A percentile compares a stretch with the other conserved stretches of the same genome.
phyloP scores from a whole-genome alignment of 768 basidiomycete genomes.

The Leucosporidium creatinivorum region DNA sequence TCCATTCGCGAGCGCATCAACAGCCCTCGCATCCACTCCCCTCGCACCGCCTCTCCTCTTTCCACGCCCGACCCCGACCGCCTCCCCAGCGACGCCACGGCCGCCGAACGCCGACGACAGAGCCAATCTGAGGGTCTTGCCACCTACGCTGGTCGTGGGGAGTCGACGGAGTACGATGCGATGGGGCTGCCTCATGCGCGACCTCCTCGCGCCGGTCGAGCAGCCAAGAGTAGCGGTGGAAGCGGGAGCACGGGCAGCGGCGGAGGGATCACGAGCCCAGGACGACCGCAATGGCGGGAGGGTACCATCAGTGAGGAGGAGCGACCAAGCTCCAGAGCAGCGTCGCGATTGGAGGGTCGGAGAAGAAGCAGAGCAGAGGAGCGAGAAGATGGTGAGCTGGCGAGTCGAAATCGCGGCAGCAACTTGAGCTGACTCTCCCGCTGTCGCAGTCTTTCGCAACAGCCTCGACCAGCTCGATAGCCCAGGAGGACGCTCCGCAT shows the following conservation, averaged over 20 bases:
- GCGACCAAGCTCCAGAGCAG: neutral
- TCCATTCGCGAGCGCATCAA: neutral
- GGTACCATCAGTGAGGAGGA: neutral
- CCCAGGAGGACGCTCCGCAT: neutral
- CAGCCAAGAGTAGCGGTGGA: neutral
- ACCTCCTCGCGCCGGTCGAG: neutral
- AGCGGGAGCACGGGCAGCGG: neutral
- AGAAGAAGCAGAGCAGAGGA: neutral
- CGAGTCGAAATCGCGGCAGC: neutral
- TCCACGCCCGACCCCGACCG: neutral
- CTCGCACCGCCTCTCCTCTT: neutral
- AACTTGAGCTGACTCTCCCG: neutral
- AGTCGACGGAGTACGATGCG: neutral
- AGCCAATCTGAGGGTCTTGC: neutral
- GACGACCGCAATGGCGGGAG: too few relatives aligned
- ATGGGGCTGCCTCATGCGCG: neutral
- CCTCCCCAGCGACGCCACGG: neutral
- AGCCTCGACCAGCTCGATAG: neutral
- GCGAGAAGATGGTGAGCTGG: neutral
- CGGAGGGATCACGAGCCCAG: neutral
- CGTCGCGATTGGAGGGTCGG: neutral
- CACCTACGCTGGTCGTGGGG: neutral
- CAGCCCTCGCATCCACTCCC: neutral
- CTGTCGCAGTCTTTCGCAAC: neutral
- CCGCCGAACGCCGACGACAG: neutral